Conservation (phyloP, 441 rosid genomes). For the Jatropha multifida region DNA sequence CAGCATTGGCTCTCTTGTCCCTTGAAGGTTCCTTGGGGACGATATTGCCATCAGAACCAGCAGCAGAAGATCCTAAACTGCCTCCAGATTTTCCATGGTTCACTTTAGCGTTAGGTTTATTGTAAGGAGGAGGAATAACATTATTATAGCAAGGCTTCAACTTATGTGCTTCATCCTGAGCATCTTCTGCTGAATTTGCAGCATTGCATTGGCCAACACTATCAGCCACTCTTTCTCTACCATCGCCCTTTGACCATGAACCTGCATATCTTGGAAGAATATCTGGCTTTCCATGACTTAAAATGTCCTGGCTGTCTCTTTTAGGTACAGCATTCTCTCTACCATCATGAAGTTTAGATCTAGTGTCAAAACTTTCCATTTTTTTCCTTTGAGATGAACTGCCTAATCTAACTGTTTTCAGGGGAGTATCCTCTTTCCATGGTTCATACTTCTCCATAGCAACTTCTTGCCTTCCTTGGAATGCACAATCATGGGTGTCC, state of each 20-base stretch:
- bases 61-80: constrained; percentile 34
- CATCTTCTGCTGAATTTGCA: constrained; percentile 29
- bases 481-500: constrained; percentile 33
- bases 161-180: constrained; percentile 36
- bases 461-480: constrained; percentile 38
- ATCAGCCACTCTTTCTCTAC: constrained; percentile 28
- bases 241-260: constrained; percentile 31
- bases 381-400: constrained; percentile 45
- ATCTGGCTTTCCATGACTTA: constrained; percentile 27
- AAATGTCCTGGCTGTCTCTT: constrained; percentile 30
- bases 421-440: constrained; percentile 43
- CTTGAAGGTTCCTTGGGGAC: constrained; percentile 33
- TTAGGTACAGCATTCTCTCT: constrained; percentile 40
- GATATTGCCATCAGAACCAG: constrained; percentile 31
- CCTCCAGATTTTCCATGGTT: constrained; percentile 44
- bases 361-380: constrained; percentile 28
- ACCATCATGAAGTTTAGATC: constrained; percentile 32
- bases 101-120: constrained; percentile 51
- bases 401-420: constrained; percentile 44
- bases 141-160: constrained; percentile 36
- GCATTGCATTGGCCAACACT: constrained; percentile 26
- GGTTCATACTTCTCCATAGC: constrained; percentile 32
- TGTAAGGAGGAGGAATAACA: constrained; percentile 85
- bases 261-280: constrained; percentile 30
- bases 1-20: constrained; percentile 19